A percentile compares a stretch with the other conserved stretches of the same genome.
Evolutionary conservation across 192 early-diverging fungal species (phyloP).

Genomic region (Backusella westeae): DNA sequence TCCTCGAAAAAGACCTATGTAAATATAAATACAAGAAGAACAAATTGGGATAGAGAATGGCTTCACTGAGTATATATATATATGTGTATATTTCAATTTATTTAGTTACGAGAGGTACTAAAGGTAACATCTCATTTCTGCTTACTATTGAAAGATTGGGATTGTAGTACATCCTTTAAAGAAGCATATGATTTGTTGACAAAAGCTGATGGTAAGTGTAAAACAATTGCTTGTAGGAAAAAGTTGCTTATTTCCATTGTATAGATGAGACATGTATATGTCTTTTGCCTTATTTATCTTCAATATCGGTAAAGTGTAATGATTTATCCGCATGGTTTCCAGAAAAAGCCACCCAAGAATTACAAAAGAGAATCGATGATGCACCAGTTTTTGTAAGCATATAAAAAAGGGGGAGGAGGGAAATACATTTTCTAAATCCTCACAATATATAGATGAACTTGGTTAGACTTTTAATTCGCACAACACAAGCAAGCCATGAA

Average conservation of each 20-base stretch:
- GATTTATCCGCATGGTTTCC: slow-evolving; percentile 14
- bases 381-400: slow-evolving; percentile 13
- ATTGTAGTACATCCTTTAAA: slow-evolving; percentile 12
- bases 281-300: slow-evolving; percentile 18
- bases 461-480: slow-evolving; percentile 11
- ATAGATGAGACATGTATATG: slow-evolving; percentile 1
- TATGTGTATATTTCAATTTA: neutral
- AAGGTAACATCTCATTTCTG: slow-evolving; percentile 18
- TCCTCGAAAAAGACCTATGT: neutral
- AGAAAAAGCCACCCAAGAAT: neutral
- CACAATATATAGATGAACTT: slow-evolving; percentile 16
- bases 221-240: neutral
- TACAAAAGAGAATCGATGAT: neutral
- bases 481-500: neutral
- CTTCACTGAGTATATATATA: neutral
- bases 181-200: slow-evolving; percentile 12
- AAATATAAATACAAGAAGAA: neutral
- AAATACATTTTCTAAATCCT: neutral
- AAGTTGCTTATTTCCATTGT: neutral
- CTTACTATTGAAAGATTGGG: slow-evolving; percentile 6
- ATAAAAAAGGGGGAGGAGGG: neutral
- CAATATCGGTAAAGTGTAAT: slow-evolving; percentile 4
- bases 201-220: slow-evolving; percentile 8
- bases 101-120: slow-evolving; percentile 12
- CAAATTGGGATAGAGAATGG: neutral